A percentile compares a stretch with the other conserved stretches of the same genome.
Conservation (phyloP, 176 grass and related monocot genomes). For the Juncus effusus region DNA sequence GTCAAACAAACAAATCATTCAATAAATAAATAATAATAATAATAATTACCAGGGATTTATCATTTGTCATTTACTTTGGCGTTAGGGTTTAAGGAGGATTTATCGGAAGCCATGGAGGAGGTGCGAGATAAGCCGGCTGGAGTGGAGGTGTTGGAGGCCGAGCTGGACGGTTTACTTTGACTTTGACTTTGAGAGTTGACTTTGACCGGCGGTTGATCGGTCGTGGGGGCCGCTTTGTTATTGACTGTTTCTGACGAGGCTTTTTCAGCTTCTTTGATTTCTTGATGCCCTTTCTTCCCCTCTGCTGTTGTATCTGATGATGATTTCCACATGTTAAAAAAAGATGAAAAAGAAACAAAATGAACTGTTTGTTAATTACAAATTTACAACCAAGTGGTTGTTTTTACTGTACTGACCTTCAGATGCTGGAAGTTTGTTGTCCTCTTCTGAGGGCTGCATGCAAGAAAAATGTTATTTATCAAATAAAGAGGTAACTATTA, state of each 20-base stretch:
- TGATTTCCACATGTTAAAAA: too few species aligned
- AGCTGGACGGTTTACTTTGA: slow-evolving; percentile 19
- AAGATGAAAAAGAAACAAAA: too few species aligned
- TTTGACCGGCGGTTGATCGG: not conserved
- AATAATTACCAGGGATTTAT: not conserved
- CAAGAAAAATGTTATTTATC: slow-evolving; percentile 4
- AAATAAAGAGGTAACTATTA: slow-evolving; percentile 1
- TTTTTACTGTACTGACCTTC: slow-evolving; percentile 32
- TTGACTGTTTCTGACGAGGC: slow-evolving; percentile 19
- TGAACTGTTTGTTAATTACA: too few species aligned
- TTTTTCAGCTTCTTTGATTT: slow-evolving; percentile 10
- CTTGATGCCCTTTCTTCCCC: slow-evolving; percentile 14
- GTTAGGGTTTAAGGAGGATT: slow-evolving; percentile 41
- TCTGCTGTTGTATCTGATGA: not conserved
- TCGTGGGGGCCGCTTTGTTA: slow-evolving; percentile 6
- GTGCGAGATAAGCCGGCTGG: slow-evolving; percentile 30
- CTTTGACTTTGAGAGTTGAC: not conserved
- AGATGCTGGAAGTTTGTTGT: slow-evolving; percentile 22
- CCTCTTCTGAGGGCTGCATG: slow-evolving; percentile 9
- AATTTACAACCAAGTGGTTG: too few species aligned
- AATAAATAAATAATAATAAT: not conserved
- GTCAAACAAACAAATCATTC: slow-evolving; percentile 4
- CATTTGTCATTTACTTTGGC: slow-evolving; percentile 24
- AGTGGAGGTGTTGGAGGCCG: slow-evolving; percentile 22
- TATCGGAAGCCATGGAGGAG: slow-evolving; percentile 39